These are phyloP conservation scores for Passalora sequoiae DNA, from an alignment of 2,329 filamentous ascomycete genomes.

Conservation along the genomic window DNA sequence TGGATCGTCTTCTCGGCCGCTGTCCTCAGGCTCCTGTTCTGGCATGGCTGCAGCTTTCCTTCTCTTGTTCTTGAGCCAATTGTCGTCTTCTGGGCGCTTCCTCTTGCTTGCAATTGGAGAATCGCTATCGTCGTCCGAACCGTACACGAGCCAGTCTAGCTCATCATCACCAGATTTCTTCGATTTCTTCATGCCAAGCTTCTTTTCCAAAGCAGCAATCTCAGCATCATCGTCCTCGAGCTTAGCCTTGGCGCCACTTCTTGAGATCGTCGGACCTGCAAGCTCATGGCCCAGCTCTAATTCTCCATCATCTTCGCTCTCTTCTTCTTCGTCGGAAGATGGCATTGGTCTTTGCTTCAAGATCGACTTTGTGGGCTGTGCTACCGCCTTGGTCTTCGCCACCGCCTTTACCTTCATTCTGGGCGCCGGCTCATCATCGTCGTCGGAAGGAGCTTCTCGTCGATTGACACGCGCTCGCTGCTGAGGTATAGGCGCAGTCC, in stretches of 20 bases:
- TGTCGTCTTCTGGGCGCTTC: conserved; percentile 54
- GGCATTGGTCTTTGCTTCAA: conserved; percentile 8
- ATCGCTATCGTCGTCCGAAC: conserved; percentile 43
- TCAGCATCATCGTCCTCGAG: conserved; percentile 80
- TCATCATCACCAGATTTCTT: conserved; percentile 74
- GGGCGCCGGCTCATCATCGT: neutral
- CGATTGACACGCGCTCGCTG: neutral
- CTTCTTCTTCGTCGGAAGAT: conserved; percentile 4
- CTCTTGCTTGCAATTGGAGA: conserved; percentile 49
- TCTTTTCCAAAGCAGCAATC: conserved; percentile 81
- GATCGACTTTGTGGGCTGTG: conserved; percentile 8
- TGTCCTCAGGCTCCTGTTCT: conserved; percentile 23
- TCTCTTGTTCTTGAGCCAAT: conserved; percentile 56
- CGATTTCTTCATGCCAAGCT: conserved; percentile 72
- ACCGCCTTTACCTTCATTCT: conserved; percentile 5
- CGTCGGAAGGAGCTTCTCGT: neutral
- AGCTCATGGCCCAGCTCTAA: conserved; percentile 7
- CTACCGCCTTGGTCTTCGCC: neutral
- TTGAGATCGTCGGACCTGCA: conserved; percentile 11
- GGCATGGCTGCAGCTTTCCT: conserved; percentile 42
- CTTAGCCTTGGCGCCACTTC: conserved; percentile 39
- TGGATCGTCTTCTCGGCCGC: conserved; percentile 15
- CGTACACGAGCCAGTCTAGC: conserved; percentile 67
- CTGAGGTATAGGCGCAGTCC: conserved; percentile 3
- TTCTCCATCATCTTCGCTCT: conserved; percentile 13